Evolutionary conservation across 1,139 yeast species (phyloP), one percentile per base, ranked within the genome.

Genomic region (Saccharomyces hybrid): DNA sequence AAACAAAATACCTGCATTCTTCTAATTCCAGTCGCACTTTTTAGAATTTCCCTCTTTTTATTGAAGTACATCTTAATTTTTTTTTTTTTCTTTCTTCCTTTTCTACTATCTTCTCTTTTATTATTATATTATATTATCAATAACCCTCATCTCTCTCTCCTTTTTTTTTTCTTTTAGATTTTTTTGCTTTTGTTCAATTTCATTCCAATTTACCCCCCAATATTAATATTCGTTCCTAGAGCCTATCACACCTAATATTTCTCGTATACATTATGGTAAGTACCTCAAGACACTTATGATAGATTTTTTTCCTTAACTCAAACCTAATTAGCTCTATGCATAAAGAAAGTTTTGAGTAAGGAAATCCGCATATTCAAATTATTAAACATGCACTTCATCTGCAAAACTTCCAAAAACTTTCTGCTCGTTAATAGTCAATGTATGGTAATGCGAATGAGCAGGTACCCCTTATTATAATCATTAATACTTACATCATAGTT

Each of bases 51-150:
- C 48, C 55, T 53, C 38, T 48, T 48, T 29, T 53, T 42, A 51
- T 42, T 52, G 16, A 14, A 23, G 28, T 46, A 47, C 55, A 48
- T 51, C 54, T 62, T 59, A 63, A 51, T 54, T 49, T 51, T 46
- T 47, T 46, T 20, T 29, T 47, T 44, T 59, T 56, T 54, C 48
- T 47, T 50, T 54, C 51, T 53, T 51, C 34, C 53, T 55, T 55
- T 51, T 51, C 47, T 49, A 51, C 49, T 54, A 49, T 55, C 34
- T 53, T 55, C 50, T 53, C 52, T 57, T 52, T 56, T 57, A 49
- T 55, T 54, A 51, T 50, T 50, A 56, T 56, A 51, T 53, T 58
- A 49, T 52, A 48, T 47, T 50, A 52, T 53, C 55, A 53, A 53
- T 54, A 49, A 50, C 52, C 50, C 55, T 48, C 51, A 54, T 55